Conservation (phyloP, 805 yeast species). For the Candida maltosa region DNA sequence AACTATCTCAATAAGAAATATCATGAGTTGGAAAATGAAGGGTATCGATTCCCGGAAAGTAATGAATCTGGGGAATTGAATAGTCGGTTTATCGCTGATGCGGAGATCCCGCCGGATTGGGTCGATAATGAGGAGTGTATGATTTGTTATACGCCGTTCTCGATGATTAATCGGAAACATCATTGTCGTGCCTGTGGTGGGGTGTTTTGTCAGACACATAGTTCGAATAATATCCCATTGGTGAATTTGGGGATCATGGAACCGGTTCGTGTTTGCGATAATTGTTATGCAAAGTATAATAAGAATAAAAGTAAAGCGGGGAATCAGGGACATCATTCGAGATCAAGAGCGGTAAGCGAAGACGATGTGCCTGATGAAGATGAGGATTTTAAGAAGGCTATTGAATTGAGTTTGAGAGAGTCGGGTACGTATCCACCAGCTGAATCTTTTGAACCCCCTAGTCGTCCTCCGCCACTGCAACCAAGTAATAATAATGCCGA, state of each 20-base stretch:
- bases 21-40: slow-evolving; percentile 56
- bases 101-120: slow-evolving; percentile 97
- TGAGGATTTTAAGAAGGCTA: slow-evolving; percentile 74
- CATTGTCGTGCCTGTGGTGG: slow-evolving; percentile 98
- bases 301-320: slow-evolving; percentile 4
- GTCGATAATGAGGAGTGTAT: slow-evolving; percentile 92
- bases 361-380: slow-evolving; percentile 70
- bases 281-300: slow-evolving; percentile 48
- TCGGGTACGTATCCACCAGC: slow-evolving; percentile 11
- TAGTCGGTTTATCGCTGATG: slow-evolving; percentile 63
- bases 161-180: slow-evolving; percentile 85
- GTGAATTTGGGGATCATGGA: slow-evolving; percentile 84
- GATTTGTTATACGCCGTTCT: slow-evolving; percentile 81
- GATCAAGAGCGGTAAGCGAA: not conserved
- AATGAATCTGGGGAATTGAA: slow-evolving; percentile 20
- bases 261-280: slow-evolving; percentile 92
- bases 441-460: slow-evolving; percentile 10
- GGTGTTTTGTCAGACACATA: slow-evolving; percentile 82
- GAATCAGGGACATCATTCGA: not conserved
- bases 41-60: slow-evolving; percentile 53
- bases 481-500: slow-evolving; percentile 15
- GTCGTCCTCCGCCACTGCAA: slow-evolving; percentile 21
- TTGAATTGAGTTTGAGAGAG: slow-evolving; percentile 77
- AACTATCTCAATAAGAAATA: slow-evolving; percentile 63
- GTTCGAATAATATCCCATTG: slow-evolving; percentile 66